Base-by-base conservation (phyloP, 2,329 filamentous ascomycete genomes). In the Botryotinia convoluta region DNA sequence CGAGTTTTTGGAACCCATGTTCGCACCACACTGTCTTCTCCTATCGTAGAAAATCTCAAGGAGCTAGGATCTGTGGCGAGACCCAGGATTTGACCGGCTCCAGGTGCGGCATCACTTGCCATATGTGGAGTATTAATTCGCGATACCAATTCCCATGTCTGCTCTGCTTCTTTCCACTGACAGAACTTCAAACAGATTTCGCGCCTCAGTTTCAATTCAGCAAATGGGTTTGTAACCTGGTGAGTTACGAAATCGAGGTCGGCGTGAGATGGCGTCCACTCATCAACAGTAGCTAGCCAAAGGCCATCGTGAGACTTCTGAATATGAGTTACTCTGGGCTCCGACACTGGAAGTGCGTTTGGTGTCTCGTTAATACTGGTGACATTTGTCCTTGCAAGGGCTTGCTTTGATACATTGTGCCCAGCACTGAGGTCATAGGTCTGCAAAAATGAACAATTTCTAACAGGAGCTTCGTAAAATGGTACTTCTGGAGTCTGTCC, bases 141-240 rank as follows among this genome's bases (percentile, higher is more conserved):
- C 3, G 94, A 92, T 69, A 93, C 90, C 18, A 99, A 85, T 74
- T 93, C 90, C 86, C 96, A 93, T 77, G 84, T 79, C 79, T 88
- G 80, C 79, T 85, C 80, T 79, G 85, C 79, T 78, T 85, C 80
- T 83, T 88, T 89, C 83, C 92, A 82, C 81, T 90, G 84, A 96
- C 96, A 99, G 81, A 99, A 96, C 81, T 97, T 98, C 68, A 99
- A 85, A 79, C 92, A 93, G 0, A 94, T 88, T 81, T 98, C 95
- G 61, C 87, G 87, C 75, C 85, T 86, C 75, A 87, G 86, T 45
- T 83, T 83, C 44, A 84, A 82, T 73, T 88, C 86, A 69, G 83
- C 86, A 76, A 83, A 84, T 75, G 79, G 82, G 70, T 82, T 80
- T n/a, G 80, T 82, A 59, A 82, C 83, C 32, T 85, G 80, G 75